These are phyloP conservation scores for Gynochthodes officinalis DNA, from an alignment of 257 asterid species.

Conservation along the genomic window DNA sequence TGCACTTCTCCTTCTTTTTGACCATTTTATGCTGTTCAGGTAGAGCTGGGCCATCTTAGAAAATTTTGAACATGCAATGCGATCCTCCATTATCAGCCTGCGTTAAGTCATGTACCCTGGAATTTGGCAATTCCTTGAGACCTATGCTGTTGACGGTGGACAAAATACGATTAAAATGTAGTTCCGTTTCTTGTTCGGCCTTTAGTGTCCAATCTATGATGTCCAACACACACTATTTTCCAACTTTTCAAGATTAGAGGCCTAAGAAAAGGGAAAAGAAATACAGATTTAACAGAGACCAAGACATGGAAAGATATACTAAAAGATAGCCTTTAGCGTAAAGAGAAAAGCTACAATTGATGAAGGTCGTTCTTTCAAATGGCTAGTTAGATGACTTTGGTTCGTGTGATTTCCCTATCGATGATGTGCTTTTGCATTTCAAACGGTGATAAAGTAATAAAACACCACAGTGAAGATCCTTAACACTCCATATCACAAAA, in stretches of 20 bases:
- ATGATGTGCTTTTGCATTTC: neutral
- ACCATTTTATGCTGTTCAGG: neutral
- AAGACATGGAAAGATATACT: neutral
- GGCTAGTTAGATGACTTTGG: neutral
- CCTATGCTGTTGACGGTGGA: neutral
- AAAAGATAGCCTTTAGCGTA: neutral
- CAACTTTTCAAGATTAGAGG: neutral
- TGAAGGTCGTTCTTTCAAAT: neutral
- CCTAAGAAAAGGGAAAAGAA: neutral
- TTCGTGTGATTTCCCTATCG: neutral
- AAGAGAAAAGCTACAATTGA: neutral
- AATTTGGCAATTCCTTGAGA: neutral
- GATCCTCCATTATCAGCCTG: neutral
- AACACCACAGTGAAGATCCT: neutral
- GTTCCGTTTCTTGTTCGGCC: neutral
- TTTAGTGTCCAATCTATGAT: neutral
- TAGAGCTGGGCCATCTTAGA: neutral
- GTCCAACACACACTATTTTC: neutral
- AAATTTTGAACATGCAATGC: neutral
- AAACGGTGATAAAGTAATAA: neutral
- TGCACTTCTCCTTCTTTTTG: constrained; percentile 16
- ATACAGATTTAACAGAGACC: neutral
- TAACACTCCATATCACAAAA: neutral
- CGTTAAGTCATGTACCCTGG: neutral
- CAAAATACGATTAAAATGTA: neutral